Conservation (phyloP, 1,284 basidiomycete species). For the Hemileia vastatrix region DNA sequence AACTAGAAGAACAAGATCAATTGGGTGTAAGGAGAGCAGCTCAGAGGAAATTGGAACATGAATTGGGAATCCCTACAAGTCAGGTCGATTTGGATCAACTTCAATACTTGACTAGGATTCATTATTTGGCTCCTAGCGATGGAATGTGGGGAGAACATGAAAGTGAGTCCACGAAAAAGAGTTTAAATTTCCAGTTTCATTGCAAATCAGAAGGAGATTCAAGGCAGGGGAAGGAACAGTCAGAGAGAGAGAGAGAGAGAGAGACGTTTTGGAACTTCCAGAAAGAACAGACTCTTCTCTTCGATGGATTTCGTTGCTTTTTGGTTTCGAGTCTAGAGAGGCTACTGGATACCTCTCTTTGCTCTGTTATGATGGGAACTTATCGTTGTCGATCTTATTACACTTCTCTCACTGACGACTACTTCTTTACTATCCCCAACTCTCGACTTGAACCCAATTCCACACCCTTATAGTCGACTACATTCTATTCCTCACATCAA, state of each 20-base stretch:
- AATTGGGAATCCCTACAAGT: slow-evolving; percentile 37
- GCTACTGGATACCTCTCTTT: too few species aligned
- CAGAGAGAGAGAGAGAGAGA: too few species aligned
- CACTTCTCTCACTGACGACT: not conserved
- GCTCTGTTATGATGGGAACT: too few species aligned
- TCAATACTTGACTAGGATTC: slow-evolving; percentile 43
- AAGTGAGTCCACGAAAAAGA: slow-evolving; percentile 33
- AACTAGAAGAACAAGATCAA: slow-evolving; percentile 37
- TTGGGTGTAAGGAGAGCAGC: slow-evolving; percentile 40
- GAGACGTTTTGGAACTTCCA: too few species aligned
- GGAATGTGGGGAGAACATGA: slow-evolving; percentile 45
- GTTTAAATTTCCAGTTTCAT: too few species aligned
- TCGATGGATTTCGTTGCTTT: too few species aligned
- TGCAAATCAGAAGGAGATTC: too few species aligned
- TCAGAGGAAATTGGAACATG: slow-evolving; percentile 43
- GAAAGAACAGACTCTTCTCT: too few species aligned
- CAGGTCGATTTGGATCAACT: slow-evolving; percentile 41
- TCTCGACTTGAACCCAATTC: not conserved
- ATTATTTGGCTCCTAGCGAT: slow-evolving; percentile 40
- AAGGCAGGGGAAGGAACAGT: too few species aligned
- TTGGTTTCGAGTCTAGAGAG: too few species aligned
- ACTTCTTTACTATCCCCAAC: not conserved
- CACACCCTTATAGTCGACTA: slow-evolving; percentile 36
- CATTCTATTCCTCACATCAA: slow-evolving; percentile 43
- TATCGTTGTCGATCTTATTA: too few species aligned